Conservation (phyloP, 2,329 filamentous ascomycete species). For the Colletotrichum abscissum region DNA sequence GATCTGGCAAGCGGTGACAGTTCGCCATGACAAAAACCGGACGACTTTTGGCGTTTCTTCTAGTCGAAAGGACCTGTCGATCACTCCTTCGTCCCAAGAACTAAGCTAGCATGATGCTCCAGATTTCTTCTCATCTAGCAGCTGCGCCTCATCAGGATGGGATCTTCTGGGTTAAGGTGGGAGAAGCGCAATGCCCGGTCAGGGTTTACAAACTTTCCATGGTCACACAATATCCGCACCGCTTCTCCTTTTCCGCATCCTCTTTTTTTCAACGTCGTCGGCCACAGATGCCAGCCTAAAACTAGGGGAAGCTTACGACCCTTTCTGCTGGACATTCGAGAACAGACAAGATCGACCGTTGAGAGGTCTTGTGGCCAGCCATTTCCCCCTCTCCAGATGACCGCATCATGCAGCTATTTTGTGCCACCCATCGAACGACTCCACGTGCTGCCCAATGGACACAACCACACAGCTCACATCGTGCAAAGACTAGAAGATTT, state of each 20-base stretch:
- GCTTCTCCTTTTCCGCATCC: conserved; percentile 9
- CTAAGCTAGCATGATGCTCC: background rate
- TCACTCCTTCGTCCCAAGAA: conserved; percentile 20
- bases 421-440: conserved; percentile 22
- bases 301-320: background rate
- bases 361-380: conserved; percentile 22
- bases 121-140: background rate
- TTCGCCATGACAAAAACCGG: background rate
- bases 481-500: background rate
- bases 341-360: conserved; percentile 6
- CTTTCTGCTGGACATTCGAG: background rate
- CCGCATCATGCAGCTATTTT: conserved; percentile 30
- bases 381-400: conserved; percentile 27
- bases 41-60: background rate
- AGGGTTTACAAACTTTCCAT: background rate
- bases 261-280: background rate
- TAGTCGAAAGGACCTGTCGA: conserved; percentile 18
- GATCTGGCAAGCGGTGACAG: conserved; percentile 6
- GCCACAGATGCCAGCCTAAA: conserved; percentile 8
- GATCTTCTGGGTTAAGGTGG: background rate
- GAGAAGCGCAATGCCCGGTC: background rate
- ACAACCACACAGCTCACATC: background rate
- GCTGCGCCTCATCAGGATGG: conserved; percentile 5
- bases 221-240: background rate
- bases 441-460: conserved; percentile 16